These are phyloP conservation scores for Stemphylium vesicarium DNA, from an alignment of 2,329 filamentous ascomycete genomes.

Conservation along the genomic window DNA sequence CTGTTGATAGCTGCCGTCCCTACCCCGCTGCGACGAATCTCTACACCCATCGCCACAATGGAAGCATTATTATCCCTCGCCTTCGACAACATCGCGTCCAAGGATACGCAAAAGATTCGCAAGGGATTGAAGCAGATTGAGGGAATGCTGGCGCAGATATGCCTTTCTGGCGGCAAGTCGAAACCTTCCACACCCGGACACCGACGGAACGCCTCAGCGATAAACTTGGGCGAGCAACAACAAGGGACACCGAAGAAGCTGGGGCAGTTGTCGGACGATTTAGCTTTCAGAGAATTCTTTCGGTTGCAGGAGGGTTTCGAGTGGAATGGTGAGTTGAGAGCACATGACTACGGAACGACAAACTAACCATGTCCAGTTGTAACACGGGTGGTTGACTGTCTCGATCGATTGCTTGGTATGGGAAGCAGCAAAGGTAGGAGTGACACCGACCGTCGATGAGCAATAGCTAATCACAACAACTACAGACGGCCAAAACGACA, in stretches of 20 bases:
- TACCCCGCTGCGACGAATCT: conserved; percentile 9
- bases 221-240: conserved; percentile 42
- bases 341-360: not conserved
- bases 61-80: conserved; percentile 89
- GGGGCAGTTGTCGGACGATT: conserved; percentile 75
- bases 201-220: conserved; percentile 48
- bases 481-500: conserved; percentile 78
- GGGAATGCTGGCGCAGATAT: conserved; percentile 91
- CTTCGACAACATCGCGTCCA: conserved; percentile 95
- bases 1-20: conserved; percentile 8
- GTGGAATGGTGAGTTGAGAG: conserved; percentile 73
- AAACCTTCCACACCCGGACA: conserved; percentile 41
- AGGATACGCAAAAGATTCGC: conserved; percentile 85
- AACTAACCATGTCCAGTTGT: conserved; percentile 62
- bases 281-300: conserved; percentile 94
- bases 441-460: not conserved
- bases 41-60: conserved; percentile 62
- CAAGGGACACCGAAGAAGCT: conserved; percentile 58
- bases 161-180: conserved; percentile 65
- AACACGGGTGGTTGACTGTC: conserved; percentile 80
- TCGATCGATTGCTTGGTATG: conserved; percentile 85
- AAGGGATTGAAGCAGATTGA: conserved; percentile 95
- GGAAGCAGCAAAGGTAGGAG: conserved; percentile 58
- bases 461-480: not conserved
- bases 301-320: conserved; percentile 96